These are phyloP conservation scores for Trichoderma sp. DNA, from an alignment of 2,329 filamentous ascomycete species.

Conservation along the genomic window DNA sequence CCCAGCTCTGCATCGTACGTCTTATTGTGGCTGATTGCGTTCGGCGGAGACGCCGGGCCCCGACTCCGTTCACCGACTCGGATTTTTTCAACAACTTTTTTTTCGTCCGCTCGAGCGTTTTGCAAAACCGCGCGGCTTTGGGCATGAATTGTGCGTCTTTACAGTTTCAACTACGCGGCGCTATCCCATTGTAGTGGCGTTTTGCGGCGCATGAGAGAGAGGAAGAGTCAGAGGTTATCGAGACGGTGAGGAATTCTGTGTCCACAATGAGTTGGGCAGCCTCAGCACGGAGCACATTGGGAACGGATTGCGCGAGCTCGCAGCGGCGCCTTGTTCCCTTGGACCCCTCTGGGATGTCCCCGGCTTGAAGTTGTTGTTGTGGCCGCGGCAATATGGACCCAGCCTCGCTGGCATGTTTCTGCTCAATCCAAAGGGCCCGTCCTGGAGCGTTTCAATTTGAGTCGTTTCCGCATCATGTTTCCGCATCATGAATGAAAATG, in stretches of 20 bases:
- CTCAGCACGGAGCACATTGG: constrained; percentile 14
- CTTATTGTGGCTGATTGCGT: background rate
- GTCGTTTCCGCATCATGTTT: constrained; percentile 11
- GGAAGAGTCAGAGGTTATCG: background rate
- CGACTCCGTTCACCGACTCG: constrained; percentile 16
- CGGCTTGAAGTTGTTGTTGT: constrained; percentile 1
- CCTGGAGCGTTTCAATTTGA: constrained; percentile 22
- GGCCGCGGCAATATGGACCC: constrained; percentile 1
- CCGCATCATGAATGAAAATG: constrained; percentile 15
- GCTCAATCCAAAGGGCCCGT: background rate
- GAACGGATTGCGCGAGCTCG: background rate
- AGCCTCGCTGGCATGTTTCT: constrained; percentile 16
- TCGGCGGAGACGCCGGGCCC: background rate
- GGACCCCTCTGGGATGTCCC: constrained; percentile 14
- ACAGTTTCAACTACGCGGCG: constrained; percentile 22
- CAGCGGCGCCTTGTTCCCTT: background rate
- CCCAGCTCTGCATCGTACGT: background rate
- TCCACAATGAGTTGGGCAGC: constrained; percentile 2
- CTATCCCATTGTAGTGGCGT: constrained; percentile 13
- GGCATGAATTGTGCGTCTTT: constrained; percentile 4
- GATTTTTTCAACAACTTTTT: background rate
- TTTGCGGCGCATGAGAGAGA: constrained; percentile 7
- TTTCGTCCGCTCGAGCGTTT: background rate
- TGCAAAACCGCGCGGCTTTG: constrained; percentile 7
- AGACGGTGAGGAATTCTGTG: background rate